Base-by-base conservation (phyloP, 768 basidiomycete species). In the Naganishia kalamii region DNA sequence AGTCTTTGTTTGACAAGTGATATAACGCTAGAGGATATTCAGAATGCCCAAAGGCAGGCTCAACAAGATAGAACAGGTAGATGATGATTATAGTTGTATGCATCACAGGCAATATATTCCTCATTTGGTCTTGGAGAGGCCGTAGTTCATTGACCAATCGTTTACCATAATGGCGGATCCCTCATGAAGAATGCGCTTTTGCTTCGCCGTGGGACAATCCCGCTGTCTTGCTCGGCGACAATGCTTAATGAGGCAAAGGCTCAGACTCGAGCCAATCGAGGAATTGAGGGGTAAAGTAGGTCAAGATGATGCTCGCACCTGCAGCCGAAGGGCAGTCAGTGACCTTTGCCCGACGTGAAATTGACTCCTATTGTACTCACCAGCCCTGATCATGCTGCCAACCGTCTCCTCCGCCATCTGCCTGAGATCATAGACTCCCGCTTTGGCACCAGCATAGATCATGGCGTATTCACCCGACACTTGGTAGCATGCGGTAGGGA, bases 381-480 rank as follows among this genome's bases (percentile, higher is more conserved):
- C 92, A 32, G 96, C 94, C 43, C 96, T 83, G 49, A 96, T 81
- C 87, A 98, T 90, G 65, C 91, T 85, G 44, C 97, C 92, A 2
- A 85, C 85, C 8, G 85, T 87, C 81, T 99, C 96, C 68, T 96
- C 92, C 15, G 93, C 94, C 93, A 97, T 93, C 27, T 85, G 84
- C 69, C 84, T 87, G 65, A 98, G 80, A 65, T 89, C 88, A 72
- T 94, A 98, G n/a, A 98, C 88, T 12, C 94, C 94, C 2, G 91
- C 90, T 3, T 82, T 81, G 10, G 96, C 96, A 37, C 93, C 96
- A 0, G 96, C 94, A 62, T 88, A 87, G 32, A 99, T 82, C 96
- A 98, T 98, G 11, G 94, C 92, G 70, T 89, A 98, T 78, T 98
- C 96, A 2, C 96, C 96, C 63, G 90, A 92, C 54, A 99, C 96